Conservation (phyloP, 1,139 yeast genomes). For the Yamadazyma triangularis region DNA sequence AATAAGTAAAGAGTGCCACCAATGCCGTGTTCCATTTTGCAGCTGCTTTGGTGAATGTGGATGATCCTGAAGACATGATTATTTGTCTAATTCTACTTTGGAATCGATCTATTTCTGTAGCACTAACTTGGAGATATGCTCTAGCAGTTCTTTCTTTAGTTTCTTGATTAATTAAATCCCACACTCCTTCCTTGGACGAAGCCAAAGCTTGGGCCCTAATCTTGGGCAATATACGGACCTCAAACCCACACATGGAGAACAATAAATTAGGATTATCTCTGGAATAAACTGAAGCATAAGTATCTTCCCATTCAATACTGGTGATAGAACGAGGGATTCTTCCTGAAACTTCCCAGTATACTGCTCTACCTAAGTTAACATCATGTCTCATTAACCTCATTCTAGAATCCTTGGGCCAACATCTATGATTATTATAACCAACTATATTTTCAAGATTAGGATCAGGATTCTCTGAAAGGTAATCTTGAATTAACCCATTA, state of each 20-base stretch:
- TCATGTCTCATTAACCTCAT: constrained; percentile 91
- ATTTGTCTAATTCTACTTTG: constrained; percentile 84
- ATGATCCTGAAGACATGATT: constrained; percentile 92
- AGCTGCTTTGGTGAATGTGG: constrained; percentile 92
- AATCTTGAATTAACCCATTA: constrained; percentile 70
- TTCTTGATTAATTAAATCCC: constrained; percentile 74
- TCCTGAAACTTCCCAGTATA: constrained; percentile 82
- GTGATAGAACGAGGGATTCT: constrained; percentile 77
- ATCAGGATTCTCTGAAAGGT: constrained; percentile 80
- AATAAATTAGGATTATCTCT: constrained; percentile 83
- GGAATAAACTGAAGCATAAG: constrained; percentile 85
- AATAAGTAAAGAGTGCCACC: constrained; percentile 81
- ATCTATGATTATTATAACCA: constrained; percentile 81
- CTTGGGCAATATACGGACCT: constrained; percentile 82
- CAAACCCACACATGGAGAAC: constrained; percentile 94
- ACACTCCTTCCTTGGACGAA: constrained; percentile 70
- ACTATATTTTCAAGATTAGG: constrained; percentile 85
- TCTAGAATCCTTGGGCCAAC: constrained; percentile 93
- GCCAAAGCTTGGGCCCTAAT: constrained; percentile 46
- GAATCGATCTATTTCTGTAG: constrained; percentile 74
- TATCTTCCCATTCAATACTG: constrained; percentile 72
- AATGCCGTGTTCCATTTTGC: constrained; percentile 96
- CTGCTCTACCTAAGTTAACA: constrained; percentile 88
- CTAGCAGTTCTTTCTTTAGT: constrained; percentile 87
- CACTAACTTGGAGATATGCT: constrained; percentile 81